Base-by-base conservation (phyloP, 176 grass and related monocot species). In the Musa schizocarpa region DNA sequence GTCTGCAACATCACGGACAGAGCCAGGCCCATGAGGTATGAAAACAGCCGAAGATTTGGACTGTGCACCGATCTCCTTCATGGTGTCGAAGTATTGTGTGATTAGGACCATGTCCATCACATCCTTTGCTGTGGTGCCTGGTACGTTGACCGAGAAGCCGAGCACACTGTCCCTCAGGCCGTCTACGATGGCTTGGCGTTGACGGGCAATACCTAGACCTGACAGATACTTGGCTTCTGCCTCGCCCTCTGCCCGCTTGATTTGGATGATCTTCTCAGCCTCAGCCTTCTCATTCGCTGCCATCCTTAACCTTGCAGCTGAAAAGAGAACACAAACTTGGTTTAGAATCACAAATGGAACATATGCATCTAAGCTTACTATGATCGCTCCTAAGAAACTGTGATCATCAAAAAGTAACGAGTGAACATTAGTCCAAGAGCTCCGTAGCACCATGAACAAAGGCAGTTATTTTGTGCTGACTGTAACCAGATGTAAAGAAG, bases 101-200 rank as follows among this genome's bases (percentile, higher is more conserved):
- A 96, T 87, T 63, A 96, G 78, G 29, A 96, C 92, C 92, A 96
- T 96, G 79, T 96, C 92, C 88, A 96, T 96, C 17, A 96, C 92
- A 81, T 96, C 88, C 83, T 96, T 88, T 16, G 92, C 92, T 1
- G 85, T 91, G 9, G 88, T 96, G 14, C 92, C 92, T 0, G 92
- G 92, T 48, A 96, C 92, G 58, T 88, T 90, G 9, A 82, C 86
- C 0, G 88, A 85, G 79, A 96, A 96, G 13, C 85, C 92, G 1
- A 96, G 74, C 10, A 96, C 92, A 53, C 92, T 91, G 81, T 96
- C 92, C 68, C 88, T 85, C 20, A 96, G 79, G 0, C 92, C 92
- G 4, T 96, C 88, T 7, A 96, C 92, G 20, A 96, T 91, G 5
- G 92, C 88, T 82, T 91, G 92, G 2, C 88, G 81, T 81, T 96